These are phyloP conservation scores for Fermentozyma sake DNA, from an alignment of 1,139 yeast species.

Conservation along the genomic window DNA sequence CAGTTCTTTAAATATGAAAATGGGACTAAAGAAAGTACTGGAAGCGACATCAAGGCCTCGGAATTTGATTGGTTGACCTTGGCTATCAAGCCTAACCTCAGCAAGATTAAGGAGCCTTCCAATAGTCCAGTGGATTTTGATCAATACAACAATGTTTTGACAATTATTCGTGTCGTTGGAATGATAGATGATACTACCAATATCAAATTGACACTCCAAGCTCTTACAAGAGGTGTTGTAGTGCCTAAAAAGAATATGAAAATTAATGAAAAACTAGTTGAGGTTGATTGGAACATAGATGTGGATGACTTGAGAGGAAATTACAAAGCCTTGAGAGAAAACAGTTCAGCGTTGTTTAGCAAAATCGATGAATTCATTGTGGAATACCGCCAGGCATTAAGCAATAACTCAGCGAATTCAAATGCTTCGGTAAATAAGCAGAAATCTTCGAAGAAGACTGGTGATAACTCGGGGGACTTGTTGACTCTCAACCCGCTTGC, in stretches of 20 bases:
- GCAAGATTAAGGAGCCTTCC: constrained; percentile 26
- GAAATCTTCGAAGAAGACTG: constrained; percentile 5
- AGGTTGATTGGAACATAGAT: constrained; percentile 23
- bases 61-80: constrained; percentile 38
- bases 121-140: constrained; percentile 10
- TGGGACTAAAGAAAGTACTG: constrained; percentile 7
- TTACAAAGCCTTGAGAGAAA: constrained; percentile 22
- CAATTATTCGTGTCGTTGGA: constrained; percentile 48
- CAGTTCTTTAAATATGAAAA: constrained; percentile 22
- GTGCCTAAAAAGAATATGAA: constrained; percentile 11
- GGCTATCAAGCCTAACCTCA: constrained; percentile 39
- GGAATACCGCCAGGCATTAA: constrained; percentile 34
- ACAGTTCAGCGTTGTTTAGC: constrained; percentile 28
- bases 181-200: constrained; percentile 42
- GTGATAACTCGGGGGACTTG: constrained; percentile 22
- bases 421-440: constrained; percentile 3
- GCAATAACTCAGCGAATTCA: constrained; percentile 6
- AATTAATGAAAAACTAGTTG: constrained; percentile 27
- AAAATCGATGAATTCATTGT: constrained; percentile 40
- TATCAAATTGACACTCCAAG: constrained; percentile 49
- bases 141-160: constrained; percentile 26
- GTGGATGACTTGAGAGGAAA: constrained; percentile 16
- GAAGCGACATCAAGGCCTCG: constrained; percentile 4
- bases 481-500: constrained; percentile 59
- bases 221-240: constrained; percentile 44